Conservation (phyloP, 352 stramenopile species). For the Pythium coloratum region DNA sequence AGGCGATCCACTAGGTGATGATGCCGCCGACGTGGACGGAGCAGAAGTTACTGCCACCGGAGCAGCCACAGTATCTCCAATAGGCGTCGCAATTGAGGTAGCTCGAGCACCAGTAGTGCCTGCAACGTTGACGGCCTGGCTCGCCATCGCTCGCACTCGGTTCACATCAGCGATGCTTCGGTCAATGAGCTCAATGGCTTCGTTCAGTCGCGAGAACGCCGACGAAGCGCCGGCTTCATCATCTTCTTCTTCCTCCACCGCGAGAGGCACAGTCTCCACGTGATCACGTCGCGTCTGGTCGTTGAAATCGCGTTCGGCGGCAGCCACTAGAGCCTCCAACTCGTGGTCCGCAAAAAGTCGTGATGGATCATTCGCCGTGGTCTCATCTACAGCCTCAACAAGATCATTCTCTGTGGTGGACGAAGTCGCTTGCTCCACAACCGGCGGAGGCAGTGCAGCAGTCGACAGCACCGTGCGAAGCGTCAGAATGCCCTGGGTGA, state of each 20-base stretch:
- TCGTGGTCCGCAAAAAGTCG: neutral
- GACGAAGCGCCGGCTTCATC: neutral
- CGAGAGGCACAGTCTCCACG: neutral
- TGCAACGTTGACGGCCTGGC: neutral
- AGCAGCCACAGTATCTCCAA: no score
- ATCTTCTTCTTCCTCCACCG: neutral
- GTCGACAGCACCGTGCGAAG: constrained; percentile 32
- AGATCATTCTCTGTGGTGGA: no score
- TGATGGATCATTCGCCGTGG: neutral
- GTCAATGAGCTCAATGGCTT: neutral
- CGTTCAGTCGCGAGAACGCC: neutral
- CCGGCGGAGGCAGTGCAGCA: constrained; percentile 4
- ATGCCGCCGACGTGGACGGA: neutral
- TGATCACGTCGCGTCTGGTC: neutral
- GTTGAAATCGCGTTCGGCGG: neutral
- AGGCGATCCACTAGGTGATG: constrained; percentile 4
- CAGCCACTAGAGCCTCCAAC: neutral
- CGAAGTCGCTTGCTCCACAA: neutral
- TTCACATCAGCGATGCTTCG: neutral
- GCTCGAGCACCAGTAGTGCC: no score
- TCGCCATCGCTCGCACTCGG: neutral
- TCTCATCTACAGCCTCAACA: neutral
- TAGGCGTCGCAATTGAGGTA: no score
- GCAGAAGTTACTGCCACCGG: neutral
- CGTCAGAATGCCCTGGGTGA: constrained; percentile 34